Evolutionary conservation across 2,329 filamentous ascomycete species (phyloP), one percentile per base, ranked within the genome.

Genomic region (Elsinoe fawcettii): DNA sequence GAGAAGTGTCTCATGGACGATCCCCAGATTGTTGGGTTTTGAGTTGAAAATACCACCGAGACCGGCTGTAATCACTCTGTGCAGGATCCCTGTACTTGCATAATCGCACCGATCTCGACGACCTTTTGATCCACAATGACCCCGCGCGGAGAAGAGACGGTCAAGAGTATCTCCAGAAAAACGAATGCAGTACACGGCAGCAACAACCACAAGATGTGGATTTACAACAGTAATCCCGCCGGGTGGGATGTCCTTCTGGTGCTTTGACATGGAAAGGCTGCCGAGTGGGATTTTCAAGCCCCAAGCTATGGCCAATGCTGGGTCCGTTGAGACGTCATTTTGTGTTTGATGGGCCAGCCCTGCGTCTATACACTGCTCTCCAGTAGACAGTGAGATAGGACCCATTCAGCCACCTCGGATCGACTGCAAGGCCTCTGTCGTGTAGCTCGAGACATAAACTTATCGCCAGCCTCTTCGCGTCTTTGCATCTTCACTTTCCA

Each of bases 251-350:
- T 46, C 14, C 2, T 25, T 23, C n/a, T 5, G 27, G 27, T 30
- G 27, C 27, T 30, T 30, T 30, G 27, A 30, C 27, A 25, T 46
- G 41, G 41, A 46, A 46, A 46, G 41, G 41, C 41, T 46, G 41
- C 41, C 41, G 41, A 46, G 41, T 46, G 41, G 41, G 41, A 46
- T 46, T 46, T 46, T 46, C 41, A 23, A 46, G 41, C 20, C 41
- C 41, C 41, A 46, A 46, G 41, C 49, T 39, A 53, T 39, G 49
- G 30, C 49, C 41, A 44, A 44, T 44, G 41, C 41, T 16, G 11
- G 32, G 30, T 36, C 49, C 30, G 49, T 53, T 53, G 49, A 53
- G 49, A 53, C 49, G 49, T 53, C 49, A 53, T 53, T 53, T 53
- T 11, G 18, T 51, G 46, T 53, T 39, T 53, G 49, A 36, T 53